A percentile compares a stretch with the other conserved stretches of the same genome.
phyloP scores from a whole-genome alignment of 2,329 filamentous ascomycete genomes.

The Emydomyces testavorans region DNA sequence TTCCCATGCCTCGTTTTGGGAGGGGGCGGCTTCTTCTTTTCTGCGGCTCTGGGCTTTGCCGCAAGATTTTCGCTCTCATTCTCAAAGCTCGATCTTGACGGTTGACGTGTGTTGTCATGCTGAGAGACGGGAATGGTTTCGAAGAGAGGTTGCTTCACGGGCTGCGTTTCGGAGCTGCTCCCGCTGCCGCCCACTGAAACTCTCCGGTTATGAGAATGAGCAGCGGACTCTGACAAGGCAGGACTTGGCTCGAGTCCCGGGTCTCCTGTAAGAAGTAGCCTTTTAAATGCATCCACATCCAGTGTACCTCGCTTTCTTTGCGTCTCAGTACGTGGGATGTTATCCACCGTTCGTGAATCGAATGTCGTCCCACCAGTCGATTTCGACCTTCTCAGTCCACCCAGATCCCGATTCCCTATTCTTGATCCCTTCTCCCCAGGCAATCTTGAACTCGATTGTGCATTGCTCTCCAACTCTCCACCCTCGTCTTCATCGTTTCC shows the following conservation, averaged over 20 bases:
- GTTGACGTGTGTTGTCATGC: not conserved
- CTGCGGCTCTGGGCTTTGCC: not conserved
- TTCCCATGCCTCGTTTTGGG: constrained; percentile 71
- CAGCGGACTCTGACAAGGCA: not conserved
- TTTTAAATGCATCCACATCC: constrained; percentile 68
- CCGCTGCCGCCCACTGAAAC: not conserved
- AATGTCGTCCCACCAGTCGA: not conserved
- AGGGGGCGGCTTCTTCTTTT: constrained; percentile 57
- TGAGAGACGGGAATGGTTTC: not conserved
- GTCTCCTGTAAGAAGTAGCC: constrained; percentile 63
- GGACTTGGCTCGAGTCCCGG: constrained; percentile 27
- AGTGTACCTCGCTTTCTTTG: constrained; percentile 38
- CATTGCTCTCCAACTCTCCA: constrained; percentile 1
- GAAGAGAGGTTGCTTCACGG: too few relatives aligned
- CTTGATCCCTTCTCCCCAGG: constrained; percentile 20
- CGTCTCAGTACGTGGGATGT: not conserved
- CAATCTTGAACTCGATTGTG: constrained; percentile 17
- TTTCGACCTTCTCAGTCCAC: constrained; percentile 1
- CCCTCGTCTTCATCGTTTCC: constrained; percentile 22
- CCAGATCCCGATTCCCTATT: constrained; percentile 14
- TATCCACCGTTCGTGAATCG: not conserved
- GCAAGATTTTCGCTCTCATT: not conserved
- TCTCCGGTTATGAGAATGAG: not conserved
- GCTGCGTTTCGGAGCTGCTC: not conserved
- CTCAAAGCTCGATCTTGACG: not conserved